Evolutionary conservation across 2,329 filamentous ascomycete species (phyloP), one percentile per base, ranked within the genome.

Genomic region (Cytospora piceae): DNA sequence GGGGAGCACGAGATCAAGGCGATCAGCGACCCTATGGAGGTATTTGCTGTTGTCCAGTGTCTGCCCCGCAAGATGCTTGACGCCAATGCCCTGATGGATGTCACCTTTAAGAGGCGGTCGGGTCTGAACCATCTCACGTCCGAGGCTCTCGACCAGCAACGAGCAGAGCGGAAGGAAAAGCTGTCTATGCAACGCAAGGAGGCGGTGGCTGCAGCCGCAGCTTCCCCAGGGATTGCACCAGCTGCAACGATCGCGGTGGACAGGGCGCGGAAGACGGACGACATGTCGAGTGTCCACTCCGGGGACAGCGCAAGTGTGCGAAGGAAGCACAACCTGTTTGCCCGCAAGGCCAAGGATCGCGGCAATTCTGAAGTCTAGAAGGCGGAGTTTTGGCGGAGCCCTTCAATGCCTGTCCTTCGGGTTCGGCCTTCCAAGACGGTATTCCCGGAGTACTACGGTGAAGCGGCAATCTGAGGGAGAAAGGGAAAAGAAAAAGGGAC

Each of bases 1-100:
- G 93, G 92, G 69, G 93, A 97, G 78, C 75, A 80, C 7, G 90
- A 95, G 71, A 95, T 98, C 72, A 87, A 89, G 71, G 86, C 86
- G 11, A 89, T 96, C 14, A 84, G 83, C 20, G 94, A 97, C 73
- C 92, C 93, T 0, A 96, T 96, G 89, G 94, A 98, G 79, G 93
- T 97, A 72, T 97, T 97, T 77, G 93, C 96, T 74, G 89, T 96
- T 3, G 93, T 98, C 32, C 94, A 98, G 79, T 89, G 89, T 1
- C 87, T 96, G 34, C 94, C 94, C 0, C 85, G 94, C 61, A 86
- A 85, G 62, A 84, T 97, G 72, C 77, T 97, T 24, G 93, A 98
- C 76, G 90, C 90, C 63, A 97, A 96, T 72, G 80, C 81, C 2
- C 80, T 98, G 17, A 87, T 97, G 80, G 93, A 96, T 69, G 85